Percentiles rank a stretch among this genome's conserved stretches.
phyloP scores from a whole-genome alignment of 192 early-diverging fungal species.

The Thamnidium elegans region DNA sequence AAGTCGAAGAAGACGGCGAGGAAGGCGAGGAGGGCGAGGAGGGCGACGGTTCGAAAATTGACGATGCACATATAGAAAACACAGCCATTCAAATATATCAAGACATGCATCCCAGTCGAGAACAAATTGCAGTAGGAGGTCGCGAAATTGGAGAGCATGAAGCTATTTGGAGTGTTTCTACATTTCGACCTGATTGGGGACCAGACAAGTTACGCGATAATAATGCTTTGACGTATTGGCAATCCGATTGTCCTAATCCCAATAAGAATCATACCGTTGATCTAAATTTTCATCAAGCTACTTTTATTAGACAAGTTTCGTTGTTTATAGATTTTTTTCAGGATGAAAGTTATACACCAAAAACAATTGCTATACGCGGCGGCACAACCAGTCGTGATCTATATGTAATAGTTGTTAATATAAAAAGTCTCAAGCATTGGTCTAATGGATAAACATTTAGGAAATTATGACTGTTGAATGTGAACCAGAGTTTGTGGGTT shows the following conservation, averaged over 20 bases:
- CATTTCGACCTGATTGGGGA: conserved; percentile 59
- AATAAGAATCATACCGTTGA: conserved; percentile 73
- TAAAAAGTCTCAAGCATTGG: no score
- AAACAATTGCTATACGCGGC: conserved; percentile 57
- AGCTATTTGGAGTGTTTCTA: conserved; percentile 69
- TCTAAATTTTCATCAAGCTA: conserved; percentile 65
- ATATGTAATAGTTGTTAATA: conserved; percentile 34
- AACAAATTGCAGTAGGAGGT: conserved; percentile 34
- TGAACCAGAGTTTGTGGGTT: conserved; percentile 56
- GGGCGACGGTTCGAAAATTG: neutral
- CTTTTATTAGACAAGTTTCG: conserved; percentile 57
- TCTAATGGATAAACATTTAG: conserved; percentile 18
- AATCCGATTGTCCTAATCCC: conserved; percentile 65
- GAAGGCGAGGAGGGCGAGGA: neutral
- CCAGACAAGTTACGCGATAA: conserved; percentile 65
- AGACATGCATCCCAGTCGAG: conserved; percentile 15
- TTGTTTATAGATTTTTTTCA: conserved; percentile 68
- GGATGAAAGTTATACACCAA: conserved; percentile 85
- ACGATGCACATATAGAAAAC: conserved; percentile 13
- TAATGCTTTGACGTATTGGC: conserved; percentile 75
- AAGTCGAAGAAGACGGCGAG: neutral
- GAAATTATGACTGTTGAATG: conserved; percentile 55
- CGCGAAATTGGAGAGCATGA: conserved; percentile 56
- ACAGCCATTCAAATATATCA: conserved; percentile 21
- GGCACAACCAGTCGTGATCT: conserved; percentile 69